A percentile compares a stretch with the other conserved stretches of the same genome.
These are phyloP conservation scores for Sarocladium brachiariae DNA, from an alignment of 2,329 filamentous ascomycete species.

Conservation along the genomic window DNA sequence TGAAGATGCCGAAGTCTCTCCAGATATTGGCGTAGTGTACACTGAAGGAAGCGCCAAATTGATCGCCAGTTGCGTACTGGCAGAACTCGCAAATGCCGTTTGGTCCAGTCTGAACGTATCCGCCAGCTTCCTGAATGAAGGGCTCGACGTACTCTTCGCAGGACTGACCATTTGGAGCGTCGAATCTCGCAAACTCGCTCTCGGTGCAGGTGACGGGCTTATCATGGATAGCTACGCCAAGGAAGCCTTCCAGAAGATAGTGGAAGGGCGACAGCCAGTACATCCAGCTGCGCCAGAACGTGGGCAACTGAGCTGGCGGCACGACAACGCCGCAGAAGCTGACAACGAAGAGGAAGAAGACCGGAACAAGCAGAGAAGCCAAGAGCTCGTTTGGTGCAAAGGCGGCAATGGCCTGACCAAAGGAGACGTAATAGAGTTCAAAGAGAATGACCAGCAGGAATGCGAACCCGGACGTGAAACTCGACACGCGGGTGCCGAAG, in stretches of 20 bases:
- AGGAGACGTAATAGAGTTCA: constrained; percentile 57
- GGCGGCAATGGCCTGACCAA: constrained; percentile 61
- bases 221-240: constrained; percentile 48
- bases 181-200: constrained; percentile 54
- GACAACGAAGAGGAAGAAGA: constrained; percentile 65
- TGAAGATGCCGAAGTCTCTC: constrained; percentile 60
- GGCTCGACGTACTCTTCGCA: constrained; percentile 53
- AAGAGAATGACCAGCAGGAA: constrained; percentile 62
- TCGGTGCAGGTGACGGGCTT: constrained; percentile 48
- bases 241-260: constrained; percentile 57
- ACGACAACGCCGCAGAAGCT: constrained; percentile 67
- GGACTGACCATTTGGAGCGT: constrained; percentile 48
- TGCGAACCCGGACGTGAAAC: constrained; percentile 53
- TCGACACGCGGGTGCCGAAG: constrained; percentile 40
- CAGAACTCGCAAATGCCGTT: constrained; percentile 59
- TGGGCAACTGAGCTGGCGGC: constrained; percentile 48
- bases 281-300: constrained; percentile 60
- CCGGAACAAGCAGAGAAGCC: constrained; percentile 58
- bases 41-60: constrained; percentile 54
- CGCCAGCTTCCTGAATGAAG: constrained; percentile 47
- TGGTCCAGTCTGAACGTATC: constrained; percentile 51
- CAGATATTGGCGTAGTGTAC: constrained; percentile 55
- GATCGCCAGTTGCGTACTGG: constrained; percentile 52
- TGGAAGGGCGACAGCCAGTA: constrained; percentile 63
- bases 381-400: constrained; percentile 61